These are phyloP conservation scores for Lepidopterella palustris DNA, from an alignment of 495 filamentous ascomycete species.

Conservation along the genomic window DNA sequence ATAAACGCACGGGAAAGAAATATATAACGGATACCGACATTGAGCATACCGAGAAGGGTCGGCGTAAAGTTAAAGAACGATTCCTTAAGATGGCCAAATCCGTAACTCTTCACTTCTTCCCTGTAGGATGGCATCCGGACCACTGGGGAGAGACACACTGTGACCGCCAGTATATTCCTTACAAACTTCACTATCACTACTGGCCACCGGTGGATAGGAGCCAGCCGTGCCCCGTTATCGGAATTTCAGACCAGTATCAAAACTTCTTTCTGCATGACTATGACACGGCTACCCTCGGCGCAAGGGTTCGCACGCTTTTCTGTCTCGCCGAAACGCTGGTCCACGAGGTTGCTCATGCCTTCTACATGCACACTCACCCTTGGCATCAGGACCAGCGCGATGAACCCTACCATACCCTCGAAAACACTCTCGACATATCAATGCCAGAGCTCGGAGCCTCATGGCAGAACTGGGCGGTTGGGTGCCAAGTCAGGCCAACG, in stretches of 20 bases:
- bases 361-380: not conserved
- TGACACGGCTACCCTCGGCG: not conserved
- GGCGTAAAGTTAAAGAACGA: not conserved
- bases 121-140: not conserved
- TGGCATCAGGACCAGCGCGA: not conserved
- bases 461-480: not conserved
- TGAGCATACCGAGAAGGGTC: not conserved
- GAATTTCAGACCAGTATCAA: not conserved
- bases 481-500: too few species aligned
- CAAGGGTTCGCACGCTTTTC: not conserved
- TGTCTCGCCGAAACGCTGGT: not conserved
- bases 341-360: conserved; percentile 13
- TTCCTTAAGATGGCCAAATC: not conserved
- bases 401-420: not conserved
- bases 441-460: not conserved
- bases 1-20: not conserved
- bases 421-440: not conserved
- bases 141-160: not conserved
- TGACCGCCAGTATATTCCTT: not conserved
- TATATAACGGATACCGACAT: not conserved
- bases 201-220: not conserved
- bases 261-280: not conserved
- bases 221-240: not conserved
- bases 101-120: not conserved
- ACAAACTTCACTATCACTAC: not conserved